Base-by-base conservation (phyloP, 805 yeast species). In the Pichia manshurica region DNA sequence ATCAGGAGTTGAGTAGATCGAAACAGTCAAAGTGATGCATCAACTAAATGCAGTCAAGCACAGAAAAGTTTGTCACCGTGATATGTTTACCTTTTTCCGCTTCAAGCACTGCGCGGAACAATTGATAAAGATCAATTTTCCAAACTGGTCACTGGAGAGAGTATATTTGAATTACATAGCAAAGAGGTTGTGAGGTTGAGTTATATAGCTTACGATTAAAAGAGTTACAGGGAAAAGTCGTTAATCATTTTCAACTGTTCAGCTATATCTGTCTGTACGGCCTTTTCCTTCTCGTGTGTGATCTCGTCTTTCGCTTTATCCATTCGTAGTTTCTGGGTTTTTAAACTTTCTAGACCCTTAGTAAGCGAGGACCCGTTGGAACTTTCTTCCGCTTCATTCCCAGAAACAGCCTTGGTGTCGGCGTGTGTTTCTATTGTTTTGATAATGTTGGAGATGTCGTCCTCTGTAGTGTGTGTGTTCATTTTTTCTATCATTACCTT, bases 161-260 rank as follows among this genome's bases (percentile, higher is more conserved):
- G 10, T 25, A 25, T 25, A 25, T 25, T 25, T 8, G 10, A 8
- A 25, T 25, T 25, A 25, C 29, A 25, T 25, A 25, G 29, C 10
- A 25, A 25, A 25, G 29, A 25, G 29, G 29, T 25, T 25, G 10
- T 25, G 10, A 10, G 29, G 29, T 25, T 25, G 7, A 10, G 7
- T 25, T 25, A 10, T 10, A 7, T 25, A n/a, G n/a, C n/a, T n/a
- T n/a, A n/a, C n/a, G n/a, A n/a, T n/a, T n/a, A n/a, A n/a, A n/a
- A n/a, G n/a, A n/a, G 17, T 40, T 32, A 53, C 28, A 71, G 57
- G 25, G 59, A 71, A 62, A 76, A 68, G 4, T 71, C 78, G 17
- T 73, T 69, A 19, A 77, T 64, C 54, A 75, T 51, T 48, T 77
- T 79, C 50, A 77, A 53, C 57, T 77, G 81, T 41, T 60, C 60